Conservation (phyloP, 2,329 filamentous ascomycete species). For the Neofusicoccum parvum region DNA sequence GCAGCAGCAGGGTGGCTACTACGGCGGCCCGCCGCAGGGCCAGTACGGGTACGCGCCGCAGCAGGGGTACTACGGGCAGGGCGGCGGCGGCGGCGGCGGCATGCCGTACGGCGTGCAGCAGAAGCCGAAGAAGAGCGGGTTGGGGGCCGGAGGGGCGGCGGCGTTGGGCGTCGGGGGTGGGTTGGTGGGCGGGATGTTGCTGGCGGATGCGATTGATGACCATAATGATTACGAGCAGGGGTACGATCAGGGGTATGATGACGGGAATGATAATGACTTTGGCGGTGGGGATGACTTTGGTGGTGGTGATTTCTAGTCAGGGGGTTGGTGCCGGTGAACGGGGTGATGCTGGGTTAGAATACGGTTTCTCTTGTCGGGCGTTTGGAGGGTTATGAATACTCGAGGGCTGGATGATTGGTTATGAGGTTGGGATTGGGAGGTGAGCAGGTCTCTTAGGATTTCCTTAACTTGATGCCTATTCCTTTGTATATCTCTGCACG, state of each 20-base stretch:
- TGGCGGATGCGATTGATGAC: conserved; percentile 67
- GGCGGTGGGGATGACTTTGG: conserved; percentile 32
- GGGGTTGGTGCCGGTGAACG: not conserved
- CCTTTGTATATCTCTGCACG: no score
- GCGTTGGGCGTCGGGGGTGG: conserved; percentile 81
- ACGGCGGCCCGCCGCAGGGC: conserved; percentile 30
- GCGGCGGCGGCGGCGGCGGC: conserved; percentile 34
- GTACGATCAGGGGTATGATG: conserved; percentile 24
- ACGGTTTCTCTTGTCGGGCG: no score
- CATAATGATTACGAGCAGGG: conserved; percentile 30
- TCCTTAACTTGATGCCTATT: no score
- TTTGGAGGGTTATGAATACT: no score
- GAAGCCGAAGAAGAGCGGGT: conserved; percentile 50
- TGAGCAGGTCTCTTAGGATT: no score
- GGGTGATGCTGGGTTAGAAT: no score
- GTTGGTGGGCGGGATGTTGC: conserved; percentile 73
- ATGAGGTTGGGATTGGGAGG: no score
- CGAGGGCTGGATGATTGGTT: no score
- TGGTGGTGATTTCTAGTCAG: conserved; percentile 28
- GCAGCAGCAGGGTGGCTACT: conserved; percentile 29
- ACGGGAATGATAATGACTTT: conserved; percentile 29
- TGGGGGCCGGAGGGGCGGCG: conserved; percentile 73
- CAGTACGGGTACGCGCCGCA: conserved; percentile 34
- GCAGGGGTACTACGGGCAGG: conserved; percentile 33
- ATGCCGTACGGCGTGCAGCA: conserved; percentile 5